Conservation (phyloP, 768 basidiomycete species). For the Mycena alexandri region DNA sequence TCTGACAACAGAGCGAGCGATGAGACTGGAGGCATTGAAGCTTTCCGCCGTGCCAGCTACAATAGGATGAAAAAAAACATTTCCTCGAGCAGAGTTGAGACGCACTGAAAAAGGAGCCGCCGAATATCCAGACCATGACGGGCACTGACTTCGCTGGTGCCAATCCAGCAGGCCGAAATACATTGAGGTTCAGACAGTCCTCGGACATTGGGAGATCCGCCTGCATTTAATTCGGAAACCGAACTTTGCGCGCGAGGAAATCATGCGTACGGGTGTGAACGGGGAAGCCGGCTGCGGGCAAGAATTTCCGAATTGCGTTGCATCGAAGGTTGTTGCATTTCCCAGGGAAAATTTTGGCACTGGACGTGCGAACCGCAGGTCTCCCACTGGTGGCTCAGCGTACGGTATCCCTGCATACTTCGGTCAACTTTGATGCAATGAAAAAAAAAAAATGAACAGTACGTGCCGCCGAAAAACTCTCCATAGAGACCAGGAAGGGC, state of each 20-base stretch:
- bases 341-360: slow-evolving; percentile 33
- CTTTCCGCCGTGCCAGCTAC: slow-evolving; percentile 10
- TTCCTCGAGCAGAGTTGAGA: not conserved
- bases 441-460: slow-evolving; percentile 1
- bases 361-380: slow-evolving; percentile 43
- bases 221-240: not conserved
- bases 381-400: slow-evolving; percentile 42
- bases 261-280: slow-evolving; percentile 10
- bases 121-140: slow-evolving; percentile 25
- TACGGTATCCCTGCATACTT: slow-evolving; percentile 24
- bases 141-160: not conserved
- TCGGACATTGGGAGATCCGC: slow-evolving; percentile 13
- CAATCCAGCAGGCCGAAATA: slow-evolving; percentile 54
- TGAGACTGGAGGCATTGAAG: slow-evolving; percentile 44
- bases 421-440: not conserved
- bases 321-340: slow-evolving; percentile 35
- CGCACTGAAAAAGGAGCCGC: slow-evolving; percentile 33
- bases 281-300: slow-evolving; percentile 36
- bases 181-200: slow-evolving; percentile 59
- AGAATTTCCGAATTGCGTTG: slow-evolving; percentile 35
- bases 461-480: slow-evolving; percentile 25
- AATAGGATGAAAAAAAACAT: not conserved
- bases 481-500: slow-evolving; percentile 28
- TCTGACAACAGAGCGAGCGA: slow-evolving; percentile 31
- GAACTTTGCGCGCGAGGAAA: not conserved